Base-by-base conservation (phyloP, 495 filamentous ascomycete genomes). In the Annulohypoxylon moriforme region DNA sequence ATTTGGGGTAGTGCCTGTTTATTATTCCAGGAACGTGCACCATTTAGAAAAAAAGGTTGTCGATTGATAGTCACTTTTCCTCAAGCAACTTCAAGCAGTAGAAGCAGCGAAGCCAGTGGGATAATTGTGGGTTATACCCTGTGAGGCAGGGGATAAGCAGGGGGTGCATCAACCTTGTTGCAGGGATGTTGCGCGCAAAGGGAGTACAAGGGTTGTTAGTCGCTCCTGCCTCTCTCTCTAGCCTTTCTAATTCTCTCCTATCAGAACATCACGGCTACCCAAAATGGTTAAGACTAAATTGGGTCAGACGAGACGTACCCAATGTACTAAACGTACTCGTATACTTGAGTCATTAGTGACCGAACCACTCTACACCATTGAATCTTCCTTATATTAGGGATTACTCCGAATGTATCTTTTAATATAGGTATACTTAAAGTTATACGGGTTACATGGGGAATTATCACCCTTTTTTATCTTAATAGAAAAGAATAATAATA, bases 21-120 rank as follows among this genome's bases (percentile, higher is more conserved):
- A 73, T 73, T 73, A 73, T 73, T 73, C 52, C 66, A 69, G 71
- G 71, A 73, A 69, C 71, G 71, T 67, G 66, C 66, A 36, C 64
- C 57, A 22, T 24, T 24, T 25, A 49, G 46, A 47, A 47, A 47
- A 46, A 68, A 60, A 67, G 60, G 18, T 44, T 36, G 27, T 36
- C 16, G 52, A 53, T 67, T 67, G 69, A 69, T 49, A 52, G 22
- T 29, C 24, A n/a, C 22, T n/a, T 44, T 9, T 44, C 20, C 36
- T 40, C 36, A 40, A 40, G 36, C 36, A 40, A 4, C 13, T 36
- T 11, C 9, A 42, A 42, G 11, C 38, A 42, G 38, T 42, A 14
- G 40, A 44, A 44, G 40, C 44, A 42, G 24, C 44, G 27, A 38
- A 56, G 31, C 36, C 50, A 64, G 27, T 64, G 64, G 69, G 61